Evolutionary conservation across 352 stramenopile genomes (phyloP).

Genomic region (Pythium coloratum): DNA sequence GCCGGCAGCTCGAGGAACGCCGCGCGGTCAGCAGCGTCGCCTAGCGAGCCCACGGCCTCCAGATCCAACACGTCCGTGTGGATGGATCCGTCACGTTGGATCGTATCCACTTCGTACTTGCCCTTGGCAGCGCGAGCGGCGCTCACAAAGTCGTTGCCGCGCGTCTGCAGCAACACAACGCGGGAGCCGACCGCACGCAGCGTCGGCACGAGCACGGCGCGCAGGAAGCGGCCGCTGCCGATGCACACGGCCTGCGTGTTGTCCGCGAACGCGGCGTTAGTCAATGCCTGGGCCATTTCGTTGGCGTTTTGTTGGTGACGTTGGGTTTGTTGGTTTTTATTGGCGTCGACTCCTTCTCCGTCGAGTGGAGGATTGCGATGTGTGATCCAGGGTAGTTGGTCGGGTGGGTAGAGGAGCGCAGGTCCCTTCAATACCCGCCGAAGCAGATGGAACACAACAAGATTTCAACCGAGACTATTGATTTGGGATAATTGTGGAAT

Average conservation of each 20-base stretch:
- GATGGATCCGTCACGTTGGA: conserved; percentile 47
- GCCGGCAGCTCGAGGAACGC: conserved; percentile 29
- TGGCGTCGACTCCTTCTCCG: not conserved
- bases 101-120: conserved; percentile 68
- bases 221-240: conserved; percentile 72
- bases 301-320: not conserved
- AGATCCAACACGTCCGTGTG: conserved; percentile 38
- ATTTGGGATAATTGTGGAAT: not conserved
- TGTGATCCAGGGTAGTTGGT: not conserved
- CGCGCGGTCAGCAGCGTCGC: conserved; percentile 17
- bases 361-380: not conserved
- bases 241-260: conserved; percentile 53
- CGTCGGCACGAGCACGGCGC: conserved; percentile 60
- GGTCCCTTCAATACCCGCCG: not conserved
- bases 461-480: not conserved
- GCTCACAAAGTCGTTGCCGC: conserved; percentile 55
- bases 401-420: not conserved
- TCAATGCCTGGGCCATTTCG: conserved; percentile 22
- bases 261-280: conserved; percentile 23
- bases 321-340: conserved; percentile 1
- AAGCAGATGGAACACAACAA: not conserved
- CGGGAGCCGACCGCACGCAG: conserved; percentile 35
- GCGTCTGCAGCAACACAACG: conserved; percentile 68
- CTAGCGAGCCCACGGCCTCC: conserved; percentile 31
- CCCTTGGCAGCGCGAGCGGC: conserved; percentile 32